phyloP scores from a whole-genome alignment of 225 moss, liverwort and hornwort genomes.

The Bryum argenteum region DNA sequence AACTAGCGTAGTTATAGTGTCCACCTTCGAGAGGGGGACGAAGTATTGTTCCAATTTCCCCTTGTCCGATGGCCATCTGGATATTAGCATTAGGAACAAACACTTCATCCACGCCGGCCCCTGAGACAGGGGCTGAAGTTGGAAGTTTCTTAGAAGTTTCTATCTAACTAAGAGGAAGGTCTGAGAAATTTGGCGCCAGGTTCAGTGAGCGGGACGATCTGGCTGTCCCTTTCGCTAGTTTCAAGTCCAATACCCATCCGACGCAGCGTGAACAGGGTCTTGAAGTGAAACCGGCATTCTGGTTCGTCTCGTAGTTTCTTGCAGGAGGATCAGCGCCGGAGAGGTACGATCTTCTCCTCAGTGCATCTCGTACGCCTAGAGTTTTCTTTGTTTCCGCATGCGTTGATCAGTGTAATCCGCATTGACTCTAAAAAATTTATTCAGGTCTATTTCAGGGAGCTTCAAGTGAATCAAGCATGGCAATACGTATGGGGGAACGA shows the following conservation, averaged over 20 bases:
- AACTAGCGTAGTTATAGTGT: too few species aligned
- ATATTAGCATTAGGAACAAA: too few species aligned
- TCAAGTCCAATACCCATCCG: background rate
- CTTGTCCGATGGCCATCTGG: too few species aligned
- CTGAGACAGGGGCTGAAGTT: too few species aligned
- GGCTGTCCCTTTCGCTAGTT: slow-evolving; percentile 29
- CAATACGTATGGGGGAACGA: background rate
- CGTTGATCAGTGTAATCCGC: background rate
- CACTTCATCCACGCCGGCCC: too few species aligned
- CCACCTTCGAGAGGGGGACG: too few species aligned
- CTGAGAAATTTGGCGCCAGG: slow-evolving; percentile 10
- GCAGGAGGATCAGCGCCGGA: background rate
- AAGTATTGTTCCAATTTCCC: too few species aligned
- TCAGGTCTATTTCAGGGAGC: background rate
- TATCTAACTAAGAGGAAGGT: background rate
- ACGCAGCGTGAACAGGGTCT: background rate
- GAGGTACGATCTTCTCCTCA: slow-evolving; percentile 16
- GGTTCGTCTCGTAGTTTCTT: background rate
- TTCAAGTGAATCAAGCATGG: slow-evolving; percentile 13
- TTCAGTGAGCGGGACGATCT: slow-evolving; percentile 3
- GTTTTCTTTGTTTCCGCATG: background rate
- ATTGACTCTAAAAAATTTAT: background rate
- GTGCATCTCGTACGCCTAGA: background rate
- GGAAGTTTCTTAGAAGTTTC: too few species aligned
- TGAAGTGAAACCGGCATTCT: background rate